Percentiles rank a stretch among this genome's conserved stretches.
Evolutionary conservation across 2,329 filamentous ascomycete species (phyloP).

Genomic region (Torrubiella hemipterigena): DNA sequence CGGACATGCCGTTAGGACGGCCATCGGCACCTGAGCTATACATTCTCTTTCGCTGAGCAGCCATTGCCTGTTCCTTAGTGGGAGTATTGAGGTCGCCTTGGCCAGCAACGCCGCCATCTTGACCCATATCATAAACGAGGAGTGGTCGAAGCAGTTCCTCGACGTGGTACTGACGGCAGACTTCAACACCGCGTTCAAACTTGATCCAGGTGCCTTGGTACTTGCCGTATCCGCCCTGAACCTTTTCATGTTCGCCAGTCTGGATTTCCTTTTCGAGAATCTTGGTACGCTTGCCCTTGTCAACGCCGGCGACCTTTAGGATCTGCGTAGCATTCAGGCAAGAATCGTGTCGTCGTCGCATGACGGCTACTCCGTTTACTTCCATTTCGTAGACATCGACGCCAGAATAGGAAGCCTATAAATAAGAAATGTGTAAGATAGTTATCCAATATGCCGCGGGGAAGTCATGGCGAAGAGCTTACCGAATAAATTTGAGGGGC

Average conservation of each 20-base stretch:
- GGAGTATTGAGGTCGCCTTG: slow-evolving; percentile 79
- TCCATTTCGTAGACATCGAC: slow-evolving; percentile 99
- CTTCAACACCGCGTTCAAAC: slow-evolving; percentile 82
- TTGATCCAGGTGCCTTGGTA: slow-evolving; percentile 99
- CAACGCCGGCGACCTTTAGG: slow-evolving; percentile 90
- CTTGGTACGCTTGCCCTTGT: slow-evolving; percentile 95
- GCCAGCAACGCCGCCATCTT: slow-evolving; percentile 60
- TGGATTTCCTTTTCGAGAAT: slow-evolving; percentile 97
- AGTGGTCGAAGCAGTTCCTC: slow-evolving; percentile 65
- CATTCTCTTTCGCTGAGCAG: slow-evolving; percentile 81
- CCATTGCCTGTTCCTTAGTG: slow-evolving; percentile 98
- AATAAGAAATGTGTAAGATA: slow-evolving; percentile 2
- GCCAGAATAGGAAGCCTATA: slow-evolving; percentile 77
- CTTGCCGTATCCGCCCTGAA: slow-evolving; percentile 96
- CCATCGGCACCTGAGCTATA: slow-evolving; percentile 62
- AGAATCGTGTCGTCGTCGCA: slow-evolving; percentile 88
- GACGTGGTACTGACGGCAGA: slow-evolving; percentile 71
- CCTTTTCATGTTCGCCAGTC: slow-evolving; percentile 93
- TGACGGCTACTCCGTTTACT: slow-evolving; percentile 82
- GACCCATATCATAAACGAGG: slow-evolving; percentile 68
- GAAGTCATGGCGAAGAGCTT: slow-evolving; percentile 12
- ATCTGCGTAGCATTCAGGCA: slow-evolving; percentile 99
- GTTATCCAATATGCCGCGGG: not conserved
- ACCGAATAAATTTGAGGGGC: slow-evolving; percentile 53
- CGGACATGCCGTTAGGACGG: slow-evolving; percentile 54